Base-by-base conservation (phyloP, 2,329 filamentous ascomycete genomes). In the Diplodia intermedia region DNA sequence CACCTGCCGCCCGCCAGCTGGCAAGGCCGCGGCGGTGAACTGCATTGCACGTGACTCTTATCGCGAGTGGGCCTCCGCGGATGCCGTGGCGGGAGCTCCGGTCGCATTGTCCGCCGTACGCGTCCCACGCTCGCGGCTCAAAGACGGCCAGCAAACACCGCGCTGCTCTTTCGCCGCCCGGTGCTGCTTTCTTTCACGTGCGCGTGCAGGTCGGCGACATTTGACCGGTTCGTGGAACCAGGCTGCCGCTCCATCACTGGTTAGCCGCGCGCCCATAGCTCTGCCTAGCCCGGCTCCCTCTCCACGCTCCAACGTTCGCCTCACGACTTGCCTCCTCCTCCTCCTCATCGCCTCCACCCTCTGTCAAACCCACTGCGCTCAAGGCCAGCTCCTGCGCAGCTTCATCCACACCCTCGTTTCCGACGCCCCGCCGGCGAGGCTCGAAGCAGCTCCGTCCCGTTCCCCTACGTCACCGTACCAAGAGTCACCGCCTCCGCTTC, bases 401-500 rank as follows among this genome's bases (percentile, higher is more conserved):
- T 33, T 31, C 55, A n/a, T 20, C n/a, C 54, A 38, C 54, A 31
- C 62, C 12, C 36, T 52, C 49, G 38, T 63, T 29, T 23, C 38
- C 57, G 49, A 47, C 54, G 54, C 50, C 52, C 26, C 53, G 23
- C 56, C 66, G 33, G 57, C 36, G 54, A 57, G 52, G 50, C 63
- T 52, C 57, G 36, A 66, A 57, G 50, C 50, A 54, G 26, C 56
- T 54, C 36, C 67, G 33, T 18, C 60, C 23, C 62, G 52, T 66
- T 20, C 60, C 52, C 66, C 67, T 67, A 67, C 65, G 65, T 67
- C 65, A 67, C 65, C 52, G 47, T 36, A 5, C 53, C 11, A 12
- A 47, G 43, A 57, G 52, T 52, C 66, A 52, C 49, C 47, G 55
- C 66, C 50, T 53, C 56, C 36, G 55, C 68, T 62, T 69, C 38